These are phyloP conservation scores for Vitis cinerea DNA, from an alignment of 164 flowering plant genomes.

Conservation along the genomic window DNA sequence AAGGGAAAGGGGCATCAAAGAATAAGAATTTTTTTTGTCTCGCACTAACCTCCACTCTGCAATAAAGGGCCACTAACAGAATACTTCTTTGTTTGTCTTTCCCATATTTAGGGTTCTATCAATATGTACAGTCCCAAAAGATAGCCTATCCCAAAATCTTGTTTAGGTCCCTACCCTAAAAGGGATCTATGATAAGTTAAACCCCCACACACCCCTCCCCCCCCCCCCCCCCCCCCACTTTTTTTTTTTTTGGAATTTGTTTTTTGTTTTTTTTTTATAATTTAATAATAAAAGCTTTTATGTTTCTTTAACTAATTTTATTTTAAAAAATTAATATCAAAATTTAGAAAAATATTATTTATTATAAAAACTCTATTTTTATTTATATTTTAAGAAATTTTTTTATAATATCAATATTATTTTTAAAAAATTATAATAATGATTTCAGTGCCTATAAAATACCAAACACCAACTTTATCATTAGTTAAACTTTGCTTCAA, in stretches of 20 bases:
- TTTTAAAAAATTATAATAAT: too few relatives aligned
- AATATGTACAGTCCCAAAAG: slow-evolving; percentile 1
- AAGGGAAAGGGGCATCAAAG: slow-evolving; percentile 28
- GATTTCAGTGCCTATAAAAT: neutral
- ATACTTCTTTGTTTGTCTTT: slow-evolving; percentile 6
- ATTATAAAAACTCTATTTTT: too few relatives aligned
- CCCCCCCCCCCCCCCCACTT: too few relatives aligned
- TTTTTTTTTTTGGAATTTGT: neutral
- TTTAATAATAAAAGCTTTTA: too few relatives aligned
- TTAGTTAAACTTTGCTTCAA: neutral
- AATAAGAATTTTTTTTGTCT: slow-evolving; percentile 29
- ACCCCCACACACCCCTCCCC: too few relatives aligned
- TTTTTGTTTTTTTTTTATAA: too few relatives aligned
- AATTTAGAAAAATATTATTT: too few relatives aligned
- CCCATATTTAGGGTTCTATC: neutral
- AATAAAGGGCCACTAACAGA: slow-evolving; percentile 1
- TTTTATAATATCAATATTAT: too few relatives aligned
- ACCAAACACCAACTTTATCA: neutral
- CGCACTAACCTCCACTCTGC: slow-evolving; percentile 26
- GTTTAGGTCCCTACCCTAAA: neutral
- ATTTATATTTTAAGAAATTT: too few relatives aligned
- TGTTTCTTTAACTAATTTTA: too few relatives aligned
- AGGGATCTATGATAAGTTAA: too few relatives aligned
- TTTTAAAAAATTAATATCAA: too few relatives aligned
- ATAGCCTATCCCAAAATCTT: slow-evolving; percentile 1